Evolutionary conservation across 2,329 filamentous ascomycete species (phyloP).

Genomic region (Sclerotinia sclerotiorum): DNA sequence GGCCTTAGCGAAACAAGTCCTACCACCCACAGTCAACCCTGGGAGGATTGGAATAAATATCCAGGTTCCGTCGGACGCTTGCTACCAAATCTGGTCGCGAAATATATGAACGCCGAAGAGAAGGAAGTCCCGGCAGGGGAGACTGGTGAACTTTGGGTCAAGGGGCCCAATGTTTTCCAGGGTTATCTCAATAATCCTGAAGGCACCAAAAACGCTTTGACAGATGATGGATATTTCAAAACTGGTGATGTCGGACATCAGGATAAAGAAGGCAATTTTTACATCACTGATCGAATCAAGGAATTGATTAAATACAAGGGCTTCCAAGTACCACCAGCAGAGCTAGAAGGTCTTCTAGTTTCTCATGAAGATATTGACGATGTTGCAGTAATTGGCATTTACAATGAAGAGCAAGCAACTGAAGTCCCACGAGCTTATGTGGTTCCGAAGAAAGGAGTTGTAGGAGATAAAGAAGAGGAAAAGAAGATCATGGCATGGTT

Average conservation of each 20-base stretch:
- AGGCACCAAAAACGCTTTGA: slow-evolving; percentile 67
- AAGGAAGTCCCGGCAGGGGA: slow-evolving; percentile 61
- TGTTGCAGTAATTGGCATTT: slow-evolving; percentile 62
- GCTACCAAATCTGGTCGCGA: slow-evolving; percentile 76
- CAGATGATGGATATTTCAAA: slow-evolving; percentile 71
- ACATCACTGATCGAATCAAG: slow-evolving; percentile 83
- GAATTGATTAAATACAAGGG: slow-evolving; percentile 66
- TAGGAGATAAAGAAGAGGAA: slow-evolving; percentile 32
- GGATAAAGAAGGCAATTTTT: slow-evolving; percentile 75
- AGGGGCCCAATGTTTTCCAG: slow-evolving; percentile 60
- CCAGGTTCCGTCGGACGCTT: slow-evolving; percentile 79
- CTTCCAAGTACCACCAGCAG: slow-evolving; percentile 68
- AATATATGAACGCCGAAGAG: slow-evolving; percentile 69
- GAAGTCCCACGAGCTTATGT: slow-evolving; percentile 69
- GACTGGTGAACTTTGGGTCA: slow-evolving; percentile 70
- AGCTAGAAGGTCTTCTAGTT: slow-evolving; percentile 54
- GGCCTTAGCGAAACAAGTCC: slow-evolving; percentile 86
- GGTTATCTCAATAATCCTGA: slow-evolving; percentile 59
- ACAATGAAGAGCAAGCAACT: slow-evolving; percentile 60
- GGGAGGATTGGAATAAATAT: slow-evolving; percentile 72
- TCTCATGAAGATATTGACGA: slow-evolving; percentile 51
- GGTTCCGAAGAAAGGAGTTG: slow-evolving; percentile 45
- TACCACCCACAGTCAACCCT: slow-evolving; percentile 70
- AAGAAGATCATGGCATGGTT: slow-evolving; percentile 58
- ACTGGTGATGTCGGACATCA: slow-evolving; percentile 83